Percentiles rank a stretch among this genome's conserved stretches.
These are phyloP conservation scores for Chaetoceros muelleri DNA, from an alignment of 108 stramenopile species.

Conservation along the genomic window DNA sequence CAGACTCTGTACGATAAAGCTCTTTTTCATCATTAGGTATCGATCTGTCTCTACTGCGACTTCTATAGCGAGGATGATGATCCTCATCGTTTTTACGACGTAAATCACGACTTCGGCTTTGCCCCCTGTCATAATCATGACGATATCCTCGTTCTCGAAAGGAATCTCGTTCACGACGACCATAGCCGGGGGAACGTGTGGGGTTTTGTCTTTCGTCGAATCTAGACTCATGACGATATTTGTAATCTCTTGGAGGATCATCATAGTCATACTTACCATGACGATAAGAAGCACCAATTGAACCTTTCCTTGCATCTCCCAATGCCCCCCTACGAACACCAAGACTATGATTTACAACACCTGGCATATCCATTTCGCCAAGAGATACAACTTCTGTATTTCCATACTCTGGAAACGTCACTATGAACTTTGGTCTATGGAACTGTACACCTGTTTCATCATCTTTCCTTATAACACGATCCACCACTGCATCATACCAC, in stretches of 20 bases:
- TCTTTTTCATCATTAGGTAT: constrained; percentile 7
- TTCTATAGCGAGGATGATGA: constrained; percentile 1
- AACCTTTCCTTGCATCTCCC: not conserved
- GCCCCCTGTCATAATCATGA: constrained; percentile 9
- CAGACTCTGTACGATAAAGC: constrained; percentile 1
- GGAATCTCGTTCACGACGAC: constrained; percentile 8
- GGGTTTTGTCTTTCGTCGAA: constrained; percentile 7
- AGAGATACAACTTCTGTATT: constrained; percentile 82
- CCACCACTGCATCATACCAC: constrained; percentile 95
- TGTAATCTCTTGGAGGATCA: constrained; percentile 12
- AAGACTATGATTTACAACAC: constrained; percentile 5
- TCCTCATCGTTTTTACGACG: not conserved
- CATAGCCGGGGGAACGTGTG: not conserved
- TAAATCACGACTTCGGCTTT: constrained; percentile 33
- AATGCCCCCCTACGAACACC: constrained; percentile 8
- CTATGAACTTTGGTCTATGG: constrained; percentile 70
- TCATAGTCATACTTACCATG: constrained; percentile 6
- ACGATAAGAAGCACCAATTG: constrained; percentile 1
- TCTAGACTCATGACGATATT: constrained; percentile 2
- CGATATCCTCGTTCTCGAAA: constrained; percentile 14
- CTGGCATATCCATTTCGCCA: constrained; percentile 79
- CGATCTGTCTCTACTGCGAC: constrained; percentile 5
- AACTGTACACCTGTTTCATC: constrained; percentile 34
- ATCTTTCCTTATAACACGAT: constrained; percentile 62
- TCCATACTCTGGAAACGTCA: constrained; percentile 93